Base-by-base conservation (phyloP, 2,329 filamentous ascomycete species). In the Endoconidiophora laricicola region DNA sequence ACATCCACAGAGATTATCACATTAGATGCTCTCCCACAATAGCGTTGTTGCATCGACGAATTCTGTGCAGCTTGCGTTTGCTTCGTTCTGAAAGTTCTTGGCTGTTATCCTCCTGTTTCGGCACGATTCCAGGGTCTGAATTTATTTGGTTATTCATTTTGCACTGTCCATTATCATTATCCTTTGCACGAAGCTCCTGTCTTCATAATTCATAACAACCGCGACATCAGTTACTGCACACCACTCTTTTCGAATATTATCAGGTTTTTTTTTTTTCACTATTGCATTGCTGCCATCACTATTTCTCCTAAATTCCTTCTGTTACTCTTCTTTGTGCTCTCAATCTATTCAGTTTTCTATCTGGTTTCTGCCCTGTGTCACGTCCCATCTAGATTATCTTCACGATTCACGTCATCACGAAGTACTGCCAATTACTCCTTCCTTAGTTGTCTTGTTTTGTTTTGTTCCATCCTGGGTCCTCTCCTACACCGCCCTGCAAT, bases 301-400 rank as follows among this genome's bases (percentile, higher is more conserved):
- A 10, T 41, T 42, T 48, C n/a, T 12, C 22, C 14, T 40, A 5
- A 9, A 40, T n/a, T 29, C 23, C 40, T 18, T 38, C 42, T 43
- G 26, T 39, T 50, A 39, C 29, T 18, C 41, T 40, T 14, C 36
- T 29, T 10, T 29, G n/a, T 7, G 22, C 18, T 14, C n/a, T 40
- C 38, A 12, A 20, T 4, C n/a, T 16, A 20, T 16, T 40, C 38
- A 41, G 20, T 9, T 22, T 22, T 37, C 29, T 10, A n/a, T 44
- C 43, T n/a, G n/a, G 4, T 14, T 46, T 22, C 20, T 4, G 29
- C 24, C 38, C 16, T 37, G 44, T 46, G 18, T 46, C 20, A 46
- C 44, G 44, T 46, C 29, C 16, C 33, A 2, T 22, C 10, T 46
- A 46, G 44, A 46, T 22, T 46, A 16, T 37, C n/a, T n/a, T 46